Percentiles rank a stretch among this genome's conserved stretches.
These are phyloP conservation scores for Tricharina praecox DNA, from an alignment of 495 filamentous ascomycete species.

Conservation along the genomic window DNA sequence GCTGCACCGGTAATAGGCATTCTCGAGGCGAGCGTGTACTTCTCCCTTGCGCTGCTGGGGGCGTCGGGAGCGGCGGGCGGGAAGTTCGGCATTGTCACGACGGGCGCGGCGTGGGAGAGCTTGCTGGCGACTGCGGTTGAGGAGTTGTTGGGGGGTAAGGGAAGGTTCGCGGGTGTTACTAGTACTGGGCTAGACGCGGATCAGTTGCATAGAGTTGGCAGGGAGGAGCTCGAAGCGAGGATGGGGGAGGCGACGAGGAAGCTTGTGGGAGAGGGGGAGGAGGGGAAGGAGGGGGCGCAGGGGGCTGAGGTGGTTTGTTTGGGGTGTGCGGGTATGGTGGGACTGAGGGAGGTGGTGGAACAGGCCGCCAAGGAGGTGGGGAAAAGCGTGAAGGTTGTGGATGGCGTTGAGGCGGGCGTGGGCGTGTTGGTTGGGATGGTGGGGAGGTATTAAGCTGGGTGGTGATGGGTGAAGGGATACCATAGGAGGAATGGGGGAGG, in stretches of 20 bases:
- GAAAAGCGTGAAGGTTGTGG: slow-evolving; percentile 49
- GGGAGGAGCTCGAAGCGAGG: slow-evolving; percentile 43
- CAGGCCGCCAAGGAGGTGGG: slow-evolving; percentile 46
- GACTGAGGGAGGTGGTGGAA: slow-evolving; percentile 60
- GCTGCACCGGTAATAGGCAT: slow-evolving; percentile 55
- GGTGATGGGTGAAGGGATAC: not conserved
- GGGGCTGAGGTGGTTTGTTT: slow-evolving; percentile 49
- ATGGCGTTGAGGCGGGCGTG: slow-evolving; percentile 68
- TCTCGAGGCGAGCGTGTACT: slow-evolving; percentile 60
- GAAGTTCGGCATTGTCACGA: slow-evolving; percentile 74
- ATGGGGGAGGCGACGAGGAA: slow-evolving; percentile 53
- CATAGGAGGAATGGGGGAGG: too few species aligned
- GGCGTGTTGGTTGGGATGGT: slow-evolving; percentile 46
- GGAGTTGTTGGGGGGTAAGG: slow-evolving; percentile 33
- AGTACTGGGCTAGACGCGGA: slow-evolving; percentile 68
- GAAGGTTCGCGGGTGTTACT: slow-evolving; percentile 59
- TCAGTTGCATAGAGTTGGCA: slow-evolving; percentile 54
- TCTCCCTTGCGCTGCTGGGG: slow-evolving; percentile 36
- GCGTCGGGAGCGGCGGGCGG: slow-evolving; percentile 28
- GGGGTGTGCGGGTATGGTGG: slow-evolving; percentile 85
- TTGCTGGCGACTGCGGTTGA: slow-evolving; percentile 48
- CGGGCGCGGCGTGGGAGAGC: slow-evolving; percentile 64
- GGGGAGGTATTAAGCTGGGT: slow-evolving; percentile 7
- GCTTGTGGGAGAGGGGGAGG: slow-evolving; percentile 39
- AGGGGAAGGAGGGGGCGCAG: slow-evolving; percentile 28